phyloP scores from a whole-genome alignment of 2,329 filamentous ascomycete species.

The Calonectria ilicicola region DNA sequence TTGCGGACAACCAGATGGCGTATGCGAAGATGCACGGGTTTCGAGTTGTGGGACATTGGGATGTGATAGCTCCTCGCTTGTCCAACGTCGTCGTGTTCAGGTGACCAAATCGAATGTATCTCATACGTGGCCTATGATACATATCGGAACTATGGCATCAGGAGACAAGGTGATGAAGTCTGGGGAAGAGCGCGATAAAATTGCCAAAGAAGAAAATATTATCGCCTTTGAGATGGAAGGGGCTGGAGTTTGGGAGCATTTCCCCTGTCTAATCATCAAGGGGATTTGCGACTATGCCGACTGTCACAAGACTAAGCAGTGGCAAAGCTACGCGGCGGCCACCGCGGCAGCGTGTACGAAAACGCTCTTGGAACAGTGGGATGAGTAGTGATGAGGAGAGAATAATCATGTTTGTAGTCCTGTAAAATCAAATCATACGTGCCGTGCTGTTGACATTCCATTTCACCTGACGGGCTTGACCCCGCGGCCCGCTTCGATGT shows the following conservation, averaged over 20 bases:
- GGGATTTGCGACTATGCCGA: slow-evolving; percentile 29
- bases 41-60: not conserved
- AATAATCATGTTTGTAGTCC: too few species aligned
- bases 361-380: slow-evolving; percentile 15
- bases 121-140: not conserved
- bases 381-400: not conserved
- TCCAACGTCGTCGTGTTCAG: not conserved
- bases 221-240: slow-evolving; percentile 31
- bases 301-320: slow-evolving; percentile 22
- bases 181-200: not conserved
- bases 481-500: too few species aligned
- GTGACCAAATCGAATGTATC: not conserved
- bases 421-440: too few species aligned
- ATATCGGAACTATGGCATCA: slow-evolving; percentile 14
- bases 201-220: not conserved
- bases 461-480: too few species aligned
- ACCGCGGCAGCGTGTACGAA: not conserved
- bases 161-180: slow-evolving; percentile 26
- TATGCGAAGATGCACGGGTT: not conserved
- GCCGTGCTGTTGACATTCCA: too few species aligned
- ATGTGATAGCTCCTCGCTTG: not conserved
- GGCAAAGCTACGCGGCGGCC: slow-evolving; percentile 6
- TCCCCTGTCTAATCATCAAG: slow-evolving; percentile 29
- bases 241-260: slow-evolving; percentile 23
- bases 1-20: not conserved